Base-by-base conservation (phyloP, 2,329 filamentous ascomycete species). In the Hypoxylon sp. region DNA sequence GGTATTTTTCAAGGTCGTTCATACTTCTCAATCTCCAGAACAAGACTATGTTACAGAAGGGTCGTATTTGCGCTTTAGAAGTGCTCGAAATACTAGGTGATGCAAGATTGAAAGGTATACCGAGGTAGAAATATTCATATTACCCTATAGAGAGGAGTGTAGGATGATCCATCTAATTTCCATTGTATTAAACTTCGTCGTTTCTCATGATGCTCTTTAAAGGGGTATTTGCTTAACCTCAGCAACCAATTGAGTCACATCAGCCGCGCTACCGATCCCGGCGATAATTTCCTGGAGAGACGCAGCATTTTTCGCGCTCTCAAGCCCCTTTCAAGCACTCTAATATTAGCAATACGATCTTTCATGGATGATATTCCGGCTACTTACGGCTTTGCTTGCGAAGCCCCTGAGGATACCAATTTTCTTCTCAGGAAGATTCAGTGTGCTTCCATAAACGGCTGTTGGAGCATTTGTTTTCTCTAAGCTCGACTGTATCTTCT, bases 391-490 rank as follows among this genome's bases (percentile, higher is more conserved):
- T n/a, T 66, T 39, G 53, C 50, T 61, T 17, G 51, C 31, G 24
- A 68, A 63, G 11, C 48, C 46, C 33, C 51, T 62, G 5, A 66
- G n/a, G 13, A 68, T 8, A 14, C 42, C 35, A 22, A 68, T 14
- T 48, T 65, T 60, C 52, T 68, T 70, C 59, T 66, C 9, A 17
- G 68, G 65, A 10, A 70, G 65, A 29, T 72, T 72, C 14, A 67
- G 14, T 2, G 55, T 51, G 54, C 46, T 66, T 39, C 70, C 70
- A 14, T 66, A 68, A 3, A 72, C 59, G 13, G 50, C 56, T 3
- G 53, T 46, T 13, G 51, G 31, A 26, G 57, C 63, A 14, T 17
- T 35, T 31, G 19, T 33, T n/a, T 67, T 66, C 44, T 47, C 42
- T 2, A 68, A 13, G 39, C 14, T 57, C 5, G 65, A 52, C 37